phyloP scores from a whole-genome alignment of 176 grass and related monocot genomes.

The Elaeis guineensis region DNA sequence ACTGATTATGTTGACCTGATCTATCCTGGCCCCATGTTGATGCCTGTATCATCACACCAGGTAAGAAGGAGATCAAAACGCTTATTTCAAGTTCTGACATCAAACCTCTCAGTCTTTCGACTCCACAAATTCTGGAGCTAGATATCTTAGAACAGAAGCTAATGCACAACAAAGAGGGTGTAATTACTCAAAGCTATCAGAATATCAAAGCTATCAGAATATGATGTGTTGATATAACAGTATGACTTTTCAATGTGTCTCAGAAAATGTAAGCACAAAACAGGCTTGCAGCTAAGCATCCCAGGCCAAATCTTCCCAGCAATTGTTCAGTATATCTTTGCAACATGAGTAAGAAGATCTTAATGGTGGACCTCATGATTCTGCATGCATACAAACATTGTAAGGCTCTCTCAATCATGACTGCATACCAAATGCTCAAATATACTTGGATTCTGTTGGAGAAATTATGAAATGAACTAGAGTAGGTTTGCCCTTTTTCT shows the following conservation, averaged over 20 bases:
- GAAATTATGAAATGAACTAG: too few species aligned
- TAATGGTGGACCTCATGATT: constrained; percentile 77
- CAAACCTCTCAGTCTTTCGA: constrained; percentile 70
- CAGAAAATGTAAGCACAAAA: constrained; percentile 66
- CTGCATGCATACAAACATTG: constrained; percentile 27
- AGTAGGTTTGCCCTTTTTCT: too few species aligned
- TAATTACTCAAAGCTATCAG: constrained; percentile 74
- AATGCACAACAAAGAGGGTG: constrained; percentile 85
- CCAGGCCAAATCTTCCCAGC: constrained; percentile 93
- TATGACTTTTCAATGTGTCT: constrained; percentile 87
- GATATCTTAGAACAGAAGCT: constrained; percentile 73
- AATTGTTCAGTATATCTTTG: constrained; percentile 83
- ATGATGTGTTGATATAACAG: constrained; percentile 38
- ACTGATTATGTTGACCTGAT: neutral
- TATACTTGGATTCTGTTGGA: too few species aligned
- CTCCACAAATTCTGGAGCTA: constrained; percentile 92
- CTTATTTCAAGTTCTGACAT: constrained; percentile 65
- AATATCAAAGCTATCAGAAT: constrained; percentile 50
- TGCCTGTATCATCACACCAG: constrained; percentile 88
- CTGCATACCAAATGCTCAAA: too few species aligned
- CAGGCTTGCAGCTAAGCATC: constrained; percentile 60
- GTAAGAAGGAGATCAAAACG: constrained; percentile 77
- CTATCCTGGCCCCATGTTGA: constrained; percentile 66
- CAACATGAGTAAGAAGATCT: constrained; percentile 74
- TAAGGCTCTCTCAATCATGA: too few species aligned